phyloP scores from a whole-genome alignment of 2,329 filamentous ascomycete species.

The Cadophora sp. region DNA sequence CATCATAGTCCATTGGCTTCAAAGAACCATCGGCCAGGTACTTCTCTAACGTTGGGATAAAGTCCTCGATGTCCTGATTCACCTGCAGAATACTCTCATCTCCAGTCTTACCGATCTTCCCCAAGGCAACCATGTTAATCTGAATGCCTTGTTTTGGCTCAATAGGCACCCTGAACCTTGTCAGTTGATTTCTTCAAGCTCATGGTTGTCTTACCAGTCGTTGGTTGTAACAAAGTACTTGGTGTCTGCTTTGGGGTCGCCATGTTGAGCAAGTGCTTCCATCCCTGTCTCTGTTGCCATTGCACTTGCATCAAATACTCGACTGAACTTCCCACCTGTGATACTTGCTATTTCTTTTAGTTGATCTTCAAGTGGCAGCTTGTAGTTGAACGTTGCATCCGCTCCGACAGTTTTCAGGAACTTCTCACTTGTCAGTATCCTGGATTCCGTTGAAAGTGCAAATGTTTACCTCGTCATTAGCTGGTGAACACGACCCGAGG shows the following conservation, averaged over 20 bases:
- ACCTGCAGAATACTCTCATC: constrained; percentile 22
- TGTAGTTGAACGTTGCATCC: constrained; percentile 45
- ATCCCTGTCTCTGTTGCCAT: constrained; percentile 42
- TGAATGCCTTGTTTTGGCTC: constrained; percentile 27
- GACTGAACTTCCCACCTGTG: constrained; percentile 45
- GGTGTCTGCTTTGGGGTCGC: constrained; percentile 29
- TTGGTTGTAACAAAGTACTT: constrained; percentile 47
- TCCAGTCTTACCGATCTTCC: constrained; percentile 34
- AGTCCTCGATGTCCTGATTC: constrained; percentile 28
- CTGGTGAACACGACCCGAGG: constrained; percentile 46
- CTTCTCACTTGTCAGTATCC: constrained; percentile 33
- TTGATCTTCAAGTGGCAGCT: constrained; percentile 42
- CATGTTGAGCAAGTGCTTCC: constrained; percentile 40
- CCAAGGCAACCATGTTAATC: constrained; percentile 31
- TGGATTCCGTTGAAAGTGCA: too few relatives aligned
- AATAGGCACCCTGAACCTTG: constrained; percentile 29
- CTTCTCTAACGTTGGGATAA: constrained; percentile 34
- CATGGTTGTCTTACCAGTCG: constrained; percentile 43
- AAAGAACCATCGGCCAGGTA: constrained; percentile 28
- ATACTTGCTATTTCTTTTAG: constrained; percentile 43
- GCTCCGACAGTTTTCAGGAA: constrained; percentile 43
- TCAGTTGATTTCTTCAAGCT: neutral
- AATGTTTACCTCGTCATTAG: constrained; percentile 34
- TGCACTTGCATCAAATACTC: constrained; percentile 46
- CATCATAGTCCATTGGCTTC: constrained; percentile 36